Evolutionary conservation across 176 grass and related monocot genomes (phyloP).

Genomic region (Carex cristatella): DNA sequence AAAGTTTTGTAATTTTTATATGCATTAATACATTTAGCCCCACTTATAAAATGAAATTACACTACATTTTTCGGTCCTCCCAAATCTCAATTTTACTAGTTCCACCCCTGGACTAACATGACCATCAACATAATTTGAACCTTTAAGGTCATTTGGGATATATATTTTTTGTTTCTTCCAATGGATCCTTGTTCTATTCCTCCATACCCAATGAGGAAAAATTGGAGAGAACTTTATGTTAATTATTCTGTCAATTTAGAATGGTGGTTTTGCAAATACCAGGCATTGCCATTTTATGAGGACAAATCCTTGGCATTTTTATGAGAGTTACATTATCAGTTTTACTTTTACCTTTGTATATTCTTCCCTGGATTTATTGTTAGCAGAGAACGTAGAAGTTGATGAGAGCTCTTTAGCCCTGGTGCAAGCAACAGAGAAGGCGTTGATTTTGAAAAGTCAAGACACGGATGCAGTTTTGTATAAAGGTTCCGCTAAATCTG

Average conservation of each 20-base stretch:
- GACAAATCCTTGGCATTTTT: not conserved
- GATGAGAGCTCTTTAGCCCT: slow-evolving; percentile 43
- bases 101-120: not conserved
- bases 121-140: not conserved
- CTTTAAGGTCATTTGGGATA: not conserved
- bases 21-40: too few species aligned
- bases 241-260: not conserved
- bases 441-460: slow-evolving; percentile 39
- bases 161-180: not conserved
- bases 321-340: not conserved
- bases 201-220: not conserved
- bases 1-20: too few species aligned
- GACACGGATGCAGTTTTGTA: slow-evolving; percentile 52
- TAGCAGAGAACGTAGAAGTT: slow-evolving; percentile 41
- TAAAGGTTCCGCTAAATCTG: slow-evolving; percentile 64
- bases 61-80: too few species aligned
- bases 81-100: too few species aligned
- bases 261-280: not conserved
- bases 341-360: not conserved
- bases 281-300: not conserved
- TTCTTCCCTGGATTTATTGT: slow-evolving; percentile 5
- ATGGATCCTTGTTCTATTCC: not conserved
- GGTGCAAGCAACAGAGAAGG: slow-evolving; percentile 51
- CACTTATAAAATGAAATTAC: too few species aligned
- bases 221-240: not conserved